These are phyloP conservation scores for Chenopodium quinoa DNA, from an alignment of 148 eudicot species.

Conservation along the genomic window DNA sequence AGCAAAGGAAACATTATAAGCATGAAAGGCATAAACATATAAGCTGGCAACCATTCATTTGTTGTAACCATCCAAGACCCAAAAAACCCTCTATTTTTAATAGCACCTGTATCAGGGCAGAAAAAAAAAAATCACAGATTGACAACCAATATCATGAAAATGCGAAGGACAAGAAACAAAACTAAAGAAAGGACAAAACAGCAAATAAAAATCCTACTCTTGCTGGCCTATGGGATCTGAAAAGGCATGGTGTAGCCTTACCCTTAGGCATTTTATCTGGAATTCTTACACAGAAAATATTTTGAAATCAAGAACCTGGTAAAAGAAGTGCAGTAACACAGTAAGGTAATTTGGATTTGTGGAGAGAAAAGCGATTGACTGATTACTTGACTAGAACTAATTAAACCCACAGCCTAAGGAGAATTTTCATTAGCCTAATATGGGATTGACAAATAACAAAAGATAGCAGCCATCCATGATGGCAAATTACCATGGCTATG, in stretches of 20 bases:
- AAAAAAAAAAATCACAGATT: background rate
- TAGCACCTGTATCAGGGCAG: background rate
- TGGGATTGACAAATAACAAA: background rate
- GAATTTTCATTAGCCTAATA: background rate
- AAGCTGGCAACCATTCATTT: background rate
- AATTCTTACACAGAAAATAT: background rate
- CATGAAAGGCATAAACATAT: background rate
- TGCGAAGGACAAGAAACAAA: background rate
- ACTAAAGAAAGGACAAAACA: background rate
- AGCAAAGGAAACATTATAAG: no score
- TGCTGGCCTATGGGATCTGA: background rate
- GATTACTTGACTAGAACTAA: background rate
- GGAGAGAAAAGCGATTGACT: background rate
- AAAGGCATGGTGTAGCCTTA: background rate
- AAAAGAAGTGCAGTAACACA: background rate
- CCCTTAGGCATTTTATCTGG: background rate
- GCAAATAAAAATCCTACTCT: background rate
- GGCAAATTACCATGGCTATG: background rate
- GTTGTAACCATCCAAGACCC: background rate
- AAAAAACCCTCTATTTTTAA: background rate
- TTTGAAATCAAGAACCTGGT: background rate
- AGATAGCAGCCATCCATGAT: background rate
- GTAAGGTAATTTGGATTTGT: background rate
- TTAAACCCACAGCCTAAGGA: background rate
- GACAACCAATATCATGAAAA: background rate